Percentiles rank a stretch among this genome's conserved stretches.
Evolutionary conservation across 2,329 filamentous ascomycete species (phyloP).

Genomic region (Cercospora janseana): DNA sequence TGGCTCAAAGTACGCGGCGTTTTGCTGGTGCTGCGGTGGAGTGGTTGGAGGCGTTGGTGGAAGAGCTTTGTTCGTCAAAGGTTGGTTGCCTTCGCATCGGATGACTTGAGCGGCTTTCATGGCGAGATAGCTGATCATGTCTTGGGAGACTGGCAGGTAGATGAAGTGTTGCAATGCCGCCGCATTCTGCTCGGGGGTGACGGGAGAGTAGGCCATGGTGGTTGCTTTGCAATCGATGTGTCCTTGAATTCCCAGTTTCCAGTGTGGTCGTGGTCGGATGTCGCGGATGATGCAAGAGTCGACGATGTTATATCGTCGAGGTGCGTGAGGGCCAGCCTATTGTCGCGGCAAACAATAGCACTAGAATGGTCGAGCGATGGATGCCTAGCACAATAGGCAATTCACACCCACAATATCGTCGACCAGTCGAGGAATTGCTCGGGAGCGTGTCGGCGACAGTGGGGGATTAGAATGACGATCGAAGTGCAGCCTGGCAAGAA

Average conservation of each 20-base stretch:
- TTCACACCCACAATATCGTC: slow-evolving; percentile 31
- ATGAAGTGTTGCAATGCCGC: slow-evolving; percentile 77
- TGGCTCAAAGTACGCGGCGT: slow-evolving; percentile 51
- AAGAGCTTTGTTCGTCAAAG: slow-evolving; percentile 45
- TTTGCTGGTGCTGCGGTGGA: slow-evolving; percentile 50
- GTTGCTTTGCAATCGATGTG: slow-evolving; percentile 22
- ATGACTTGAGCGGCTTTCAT: slow-evolving; percentile 74
- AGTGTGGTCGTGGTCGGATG: slow-evolving; percentile 18
- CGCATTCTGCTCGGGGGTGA: slow-evolving; percentile 58
- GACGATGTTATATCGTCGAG: slow-evolving; percentile 12
- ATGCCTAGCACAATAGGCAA: slow-evolving; percentile 32
- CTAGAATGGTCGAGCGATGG: slow-evolving; percentile 11
- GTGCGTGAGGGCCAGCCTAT: slow-evolving; percentile 27
- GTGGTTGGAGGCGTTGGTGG: slow-evolving; percentile 61
- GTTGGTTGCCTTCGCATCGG: slow-evolving; percentile 61
- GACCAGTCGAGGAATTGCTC: slow-evolving; percentile 34
- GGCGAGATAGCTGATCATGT: slow-evolving; percentile 77
- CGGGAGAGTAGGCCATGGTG: slow-evolving; percentile 48
- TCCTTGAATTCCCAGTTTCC: slow-evolving; percentile 14
- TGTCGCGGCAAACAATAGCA: slow-evolving; percentile 34
- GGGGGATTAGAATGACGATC: slow-evolving; percentile 31
- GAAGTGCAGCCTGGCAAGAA: slow-evolving; percentile 35
- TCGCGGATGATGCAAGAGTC: slow-evolving; percentile 17
- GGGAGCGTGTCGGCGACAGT: slow-evolving; percentile 20
- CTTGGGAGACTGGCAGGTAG: slow-evolving; percentile 68